Conservation (phyloP, 495 filamentous ascomycete species). For the Chaetomidium leptoderma region DNA sequence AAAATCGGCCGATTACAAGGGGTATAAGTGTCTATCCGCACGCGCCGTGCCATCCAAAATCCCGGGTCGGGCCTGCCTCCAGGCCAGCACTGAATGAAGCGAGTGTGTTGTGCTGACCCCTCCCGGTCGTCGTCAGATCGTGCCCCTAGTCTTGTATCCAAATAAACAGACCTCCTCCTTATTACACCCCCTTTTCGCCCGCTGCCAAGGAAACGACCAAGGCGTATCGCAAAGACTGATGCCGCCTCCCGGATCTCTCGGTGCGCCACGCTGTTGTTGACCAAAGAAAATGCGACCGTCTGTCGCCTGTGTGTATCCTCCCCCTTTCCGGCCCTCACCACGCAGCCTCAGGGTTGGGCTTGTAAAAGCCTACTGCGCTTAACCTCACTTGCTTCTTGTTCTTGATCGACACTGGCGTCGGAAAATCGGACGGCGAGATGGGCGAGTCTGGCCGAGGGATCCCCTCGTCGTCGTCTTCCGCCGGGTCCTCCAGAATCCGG, state of each 20-base stretch:
- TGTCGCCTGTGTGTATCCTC: constrained; percentile 7
- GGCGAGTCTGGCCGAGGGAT: constrained; percentile 38
- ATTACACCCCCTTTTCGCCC: neutral
- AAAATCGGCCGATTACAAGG: constrained; percentile 6
- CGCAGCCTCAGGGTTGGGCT: constrained; percentile 33
- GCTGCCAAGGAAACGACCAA: neutral
- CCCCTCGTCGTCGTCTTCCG: constrained; percentile 23
- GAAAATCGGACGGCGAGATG: constrained; percentile 31
- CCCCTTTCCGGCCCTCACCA: constrained; percentile 44
- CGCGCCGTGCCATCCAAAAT: no score
- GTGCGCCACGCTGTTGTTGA: constrained; percentile 8
- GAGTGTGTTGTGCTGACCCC: constrained; percentile 10
- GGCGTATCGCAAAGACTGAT: neutral
- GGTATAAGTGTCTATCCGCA: constrained; percentile 7
- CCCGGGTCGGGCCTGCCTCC: constrained; percentile 5
- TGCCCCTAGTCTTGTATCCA: constrained; percentile 5
- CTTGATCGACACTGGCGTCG: constrained; percentile 32
- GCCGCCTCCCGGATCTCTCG: neutral
- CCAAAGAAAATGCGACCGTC: constrained; percentile 12
- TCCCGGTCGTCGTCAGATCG: constrained; percentile 12
- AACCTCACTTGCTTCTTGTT: constrained; percentile 44
- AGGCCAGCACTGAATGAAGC: constrained; percentile 4
- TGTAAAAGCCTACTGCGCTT: constrained; percentile 42
- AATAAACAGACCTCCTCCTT: neutral
- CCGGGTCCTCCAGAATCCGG: constrained; percentile 26